These are phyloP conservation scores for Macroventuria anomochaeta DNA, from an alignment of 2,329 filamentous ascomycete species.

Conservation along the genomic window DNA sequence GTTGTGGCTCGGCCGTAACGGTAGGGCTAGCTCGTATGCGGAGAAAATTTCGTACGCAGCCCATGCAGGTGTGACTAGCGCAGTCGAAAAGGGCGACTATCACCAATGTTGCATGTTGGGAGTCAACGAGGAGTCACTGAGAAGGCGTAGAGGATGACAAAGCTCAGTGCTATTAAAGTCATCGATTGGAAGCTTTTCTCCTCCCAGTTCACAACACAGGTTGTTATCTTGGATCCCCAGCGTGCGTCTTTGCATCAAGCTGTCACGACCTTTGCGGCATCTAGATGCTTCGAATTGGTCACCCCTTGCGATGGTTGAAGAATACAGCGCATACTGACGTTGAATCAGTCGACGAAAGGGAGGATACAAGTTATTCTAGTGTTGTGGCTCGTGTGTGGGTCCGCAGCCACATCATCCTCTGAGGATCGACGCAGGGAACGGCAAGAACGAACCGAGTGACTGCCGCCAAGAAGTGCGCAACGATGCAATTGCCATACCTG, in stretches of 20 bases:
- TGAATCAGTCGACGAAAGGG: background rate
- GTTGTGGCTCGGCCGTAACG: background rate
- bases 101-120: background rate
- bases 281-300: background rate
- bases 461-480: conserved; percentile 8
- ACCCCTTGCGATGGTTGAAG: background rate
- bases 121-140: conserved; percentile 2
- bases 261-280: background rate
- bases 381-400: conserved; percentile 17
- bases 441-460: background rate
- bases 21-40: background rate
- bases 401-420: background rate
- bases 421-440: conserved; percentile 3
- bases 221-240: too few species aligned
- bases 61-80: conserved; percentile 1
- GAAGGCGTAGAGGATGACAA: conserved; percentile 4
- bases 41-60: background rate
- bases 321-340: background rate
- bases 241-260: too few species aligned
- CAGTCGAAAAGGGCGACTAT: background rate
- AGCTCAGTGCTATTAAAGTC: too few species aligned
- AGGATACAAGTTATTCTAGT: conserved; percentile 4
- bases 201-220: too few species aligned
- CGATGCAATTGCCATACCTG: background rate
- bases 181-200: background rate